phyloP scores from a whole-genome alignment of 1,284 basidiomycete species.

The Salmacisia buchloeana region DNA sequence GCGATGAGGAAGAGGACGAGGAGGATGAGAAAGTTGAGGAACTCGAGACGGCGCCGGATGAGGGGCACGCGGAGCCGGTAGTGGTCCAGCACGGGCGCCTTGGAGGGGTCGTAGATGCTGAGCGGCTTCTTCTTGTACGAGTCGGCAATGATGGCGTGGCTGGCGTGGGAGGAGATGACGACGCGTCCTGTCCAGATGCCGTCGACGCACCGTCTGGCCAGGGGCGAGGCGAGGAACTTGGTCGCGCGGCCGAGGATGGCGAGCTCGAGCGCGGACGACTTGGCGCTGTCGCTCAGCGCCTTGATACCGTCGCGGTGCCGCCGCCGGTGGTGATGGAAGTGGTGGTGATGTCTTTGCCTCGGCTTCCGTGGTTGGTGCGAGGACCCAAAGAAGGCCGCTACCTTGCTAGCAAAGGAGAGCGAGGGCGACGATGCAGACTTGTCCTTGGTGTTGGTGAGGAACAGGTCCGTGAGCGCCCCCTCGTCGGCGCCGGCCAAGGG shows the following conservation, averaged over 20 bases:
- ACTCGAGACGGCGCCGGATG: conserved; percentile 81
- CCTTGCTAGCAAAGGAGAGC: conserved; percentile 23
- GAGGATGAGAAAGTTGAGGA: conserved; percentile 61
- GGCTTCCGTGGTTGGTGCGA: neutral
- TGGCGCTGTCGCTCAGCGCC: neutral
- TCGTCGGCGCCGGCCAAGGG: conserved; percentile 57
- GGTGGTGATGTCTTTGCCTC: neutral
- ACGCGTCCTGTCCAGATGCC: conserved; percentile 41
- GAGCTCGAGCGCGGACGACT: conserved; percentile 37
- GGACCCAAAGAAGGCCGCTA: neutral
- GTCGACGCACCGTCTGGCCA: conserved; percentile 41
- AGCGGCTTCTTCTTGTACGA: conserved; percentile 87
- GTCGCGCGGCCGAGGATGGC: conserved; percentile 41
- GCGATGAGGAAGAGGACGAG: conserved; percentile 45
- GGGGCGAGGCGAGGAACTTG: conserved; percentile 37
- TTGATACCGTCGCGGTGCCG: neutral
- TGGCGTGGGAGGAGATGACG: conserved; percentile 28
- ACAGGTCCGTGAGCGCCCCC: conserved; percentile 21
- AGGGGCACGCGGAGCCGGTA: conserved; percentile 90
- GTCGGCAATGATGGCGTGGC: conserved; percentile 54
- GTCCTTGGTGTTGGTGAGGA: conserved; percentile 16
- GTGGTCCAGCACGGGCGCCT: conserved; percentile 84
- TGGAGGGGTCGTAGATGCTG: conserved; percentile 88
- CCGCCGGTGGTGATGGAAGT: neutral
- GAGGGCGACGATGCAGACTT: conserved; percentile 15